These are phyloP conservation scores for Rhipidocladum racemiflorum DNA, from an alignment of 176 grass and related monocot species.

Conservation along the genomic window DNA sequence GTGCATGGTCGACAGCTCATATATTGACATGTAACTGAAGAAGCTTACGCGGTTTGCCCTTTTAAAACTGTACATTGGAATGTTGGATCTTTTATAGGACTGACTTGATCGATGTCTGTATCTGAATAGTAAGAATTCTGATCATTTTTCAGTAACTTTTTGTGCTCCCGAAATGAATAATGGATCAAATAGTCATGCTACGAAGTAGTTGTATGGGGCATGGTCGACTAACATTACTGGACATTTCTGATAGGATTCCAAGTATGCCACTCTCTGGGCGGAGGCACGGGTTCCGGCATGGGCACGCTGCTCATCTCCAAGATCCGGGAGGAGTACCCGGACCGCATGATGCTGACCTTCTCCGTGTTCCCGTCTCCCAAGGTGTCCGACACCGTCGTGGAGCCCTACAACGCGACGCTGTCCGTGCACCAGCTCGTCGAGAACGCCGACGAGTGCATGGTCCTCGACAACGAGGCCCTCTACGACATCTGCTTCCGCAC, in stretches of 20 bases:
- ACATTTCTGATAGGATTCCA: slow-evolving; percentile 48
- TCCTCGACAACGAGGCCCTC: slow-evolving; percentile 68
- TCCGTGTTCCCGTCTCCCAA: slow-evolving; percentile 74
- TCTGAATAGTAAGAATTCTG: neutral
- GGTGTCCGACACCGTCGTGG: slow-evolving; percentile 68
- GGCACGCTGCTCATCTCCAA: slow-evolving; percentile 64
- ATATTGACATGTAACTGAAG: neutral
- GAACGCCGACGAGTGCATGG: slow-evolving; percentile 81
- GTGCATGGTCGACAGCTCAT: neutral
- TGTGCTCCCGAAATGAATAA: neutral
- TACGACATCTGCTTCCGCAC: slow-evolving; percentile 77
- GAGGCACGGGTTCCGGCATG: slow-evolving; percentile 49
- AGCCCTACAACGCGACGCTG: slow-evolving; percentile 67
- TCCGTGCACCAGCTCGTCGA: slow-evolving; percentile 78
- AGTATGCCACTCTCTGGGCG: slow-evolving; percentile 64
- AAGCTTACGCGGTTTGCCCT: neutral
- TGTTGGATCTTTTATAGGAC: neutral
- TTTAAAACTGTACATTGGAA: neutral
- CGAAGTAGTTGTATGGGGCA: neutral
- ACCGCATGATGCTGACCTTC: slow-evolving; percentile 73
- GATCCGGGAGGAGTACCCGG: slow-evolving; percentile 62
- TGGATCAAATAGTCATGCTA: neutral
- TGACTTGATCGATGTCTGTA: neutral
- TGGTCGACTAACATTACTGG: neutral
- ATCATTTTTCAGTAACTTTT: neutral